Evolutionary conservation across 352 stramenopile genomes (phyloP).

Genomic region (Pythium grandisporangium): DNA sequence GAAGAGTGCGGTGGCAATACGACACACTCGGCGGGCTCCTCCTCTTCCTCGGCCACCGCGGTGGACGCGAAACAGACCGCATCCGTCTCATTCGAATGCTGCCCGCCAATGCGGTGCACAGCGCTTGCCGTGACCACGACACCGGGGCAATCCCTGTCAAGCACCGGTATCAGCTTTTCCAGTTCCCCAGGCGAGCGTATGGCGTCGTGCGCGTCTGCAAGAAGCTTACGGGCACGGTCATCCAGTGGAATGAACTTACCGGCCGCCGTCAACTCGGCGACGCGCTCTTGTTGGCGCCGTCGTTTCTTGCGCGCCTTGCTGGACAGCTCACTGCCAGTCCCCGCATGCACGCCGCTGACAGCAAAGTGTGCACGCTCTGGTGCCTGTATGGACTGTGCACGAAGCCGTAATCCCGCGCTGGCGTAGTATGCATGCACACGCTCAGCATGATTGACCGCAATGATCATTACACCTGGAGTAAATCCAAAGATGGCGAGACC

Average conservation of each 20-base stretch:
- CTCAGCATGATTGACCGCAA: slow-evolving; percentile 35
- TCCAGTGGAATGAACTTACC: slow-evolving; percentile 47
- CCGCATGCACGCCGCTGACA: background rate
- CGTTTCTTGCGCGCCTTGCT: slow-evolving; percentile 17
- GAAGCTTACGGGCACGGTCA: slow-evolving; percentile 3
- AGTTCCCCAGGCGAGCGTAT: too few species aligned
- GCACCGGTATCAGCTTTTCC: too few species aligned
- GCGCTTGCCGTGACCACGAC: background rate
- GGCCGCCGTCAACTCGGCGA: slow-evolving; percentile 24
- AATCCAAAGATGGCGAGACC: too few species aligned
- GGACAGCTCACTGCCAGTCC: slow-evolving; percentile 1
- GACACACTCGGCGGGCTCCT: too few species aligned
- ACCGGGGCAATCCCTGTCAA: too few species aligned
- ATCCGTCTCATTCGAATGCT: too few species aligned
- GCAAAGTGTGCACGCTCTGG: slow-evolving; percentile 16
- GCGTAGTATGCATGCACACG: slow-evolving; percentile 49
- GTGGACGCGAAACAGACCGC: too few species aligned
- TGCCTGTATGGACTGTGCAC: slow-evolving; percentile 19
- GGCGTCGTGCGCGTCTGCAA: slow-evolving; percentile 13
- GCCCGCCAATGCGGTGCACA: too few species aligned
- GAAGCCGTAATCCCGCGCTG: slow-evolving; percentile 15
- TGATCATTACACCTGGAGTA: too few species aligned
- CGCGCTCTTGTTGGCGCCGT: slow-evolving; percentile 25
- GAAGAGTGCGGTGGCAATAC: slow-evolving; percentile 11
- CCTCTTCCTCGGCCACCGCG: too few species aligned